phyloP scores from a whole-genome alignment of 1,284 basidiomycete genomes.

The Cutaneotrichosporon sp. region DNA sequence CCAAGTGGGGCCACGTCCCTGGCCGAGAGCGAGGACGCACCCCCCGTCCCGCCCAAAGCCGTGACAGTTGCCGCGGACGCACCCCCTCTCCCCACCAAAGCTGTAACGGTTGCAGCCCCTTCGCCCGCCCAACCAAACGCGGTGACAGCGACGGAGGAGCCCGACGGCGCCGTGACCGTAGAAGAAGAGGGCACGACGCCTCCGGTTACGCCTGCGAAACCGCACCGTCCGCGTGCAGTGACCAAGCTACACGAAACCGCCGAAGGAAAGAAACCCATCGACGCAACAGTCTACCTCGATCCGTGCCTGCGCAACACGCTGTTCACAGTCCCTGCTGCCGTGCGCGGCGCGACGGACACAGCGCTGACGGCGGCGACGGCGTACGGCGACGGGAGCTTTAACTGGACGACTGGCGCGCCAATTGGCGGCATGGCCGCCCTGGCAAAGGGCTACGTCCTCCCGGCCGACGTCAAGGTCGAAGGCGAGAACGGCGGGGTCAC shows the following conservation, averaged over 20 bases:
- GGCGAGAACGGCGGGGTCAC: constrained; percentile 34
- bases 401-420: constrained; percentile 33
- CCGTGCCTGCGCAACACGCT: constrained; percentile 26
- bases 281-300: constrained; percentile 37
- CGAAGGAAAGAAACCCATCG: constrained; percentile 27
- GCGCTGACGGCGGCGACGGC: constrained; percentile 23
- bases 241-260: constrained; percentile 2
- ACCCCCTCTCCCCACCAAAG: too few relatives aligned
- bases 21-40: too few relatives aligned
- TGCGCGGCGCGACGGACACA: constrained; percentile 30
- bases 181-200: constrained; percentile 40
- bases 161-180: constrained; percentile 40
- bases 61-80: too few relatives aligned
- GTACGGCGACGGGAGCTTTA: constrained; percentile 19
- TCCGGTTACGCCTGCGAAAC: constrained; percentile 12
- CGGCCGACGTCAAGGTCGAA: constrained; percentile 34
- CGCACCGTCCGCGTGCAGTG: constrained; percentile 7
- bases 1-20: too few relatives aligned
- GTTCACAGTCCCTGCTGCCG: constrained; percentile 27
- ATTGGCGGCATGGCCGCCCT: constrained; percentile 38
- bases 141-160: constrained; percentile 57
- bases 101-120: constrained; percentile 8
- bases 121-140: constrained; percentile 54
- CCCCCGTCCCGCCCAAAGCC: too few relatives aligned
- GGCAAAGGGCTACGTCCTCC: constrained; percentile 32